Percentiles rank a stretch among this genome's conserved stretches.
Evolutionary conservation across 2,329 filamentous ascomycete species (phyloP).

Genomic region (Chlorencoelia australis): DNA sequence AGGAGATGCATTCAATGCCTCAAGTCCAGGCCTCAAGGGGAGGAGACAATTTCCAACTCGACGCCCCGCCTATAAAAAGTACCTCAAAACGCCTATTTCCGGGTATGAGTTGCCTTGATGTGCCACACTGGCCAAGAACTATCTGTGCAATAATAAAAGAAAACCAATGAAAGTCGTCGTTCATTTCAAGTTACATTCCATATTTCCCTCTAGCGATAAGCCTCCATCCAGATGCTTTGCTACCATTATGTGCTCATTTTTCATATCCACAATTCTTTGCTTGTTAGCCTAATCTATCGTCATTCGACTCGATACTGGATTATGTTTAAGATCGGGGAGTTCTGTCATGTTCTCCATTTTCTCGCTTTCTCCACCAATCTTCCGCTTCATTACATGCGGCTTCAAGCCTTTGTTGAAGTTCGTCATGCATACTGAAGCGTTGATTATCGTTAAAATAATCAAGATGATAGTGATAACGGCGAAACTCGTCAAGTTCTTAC

Average conservation of each 20-base stretch:
- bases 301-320: conserved; percentile 36
- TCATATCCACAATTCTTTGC: not conserved
- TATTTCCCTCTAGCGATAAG: no score
- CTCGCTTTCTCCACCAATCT: conserved; percentile 38
- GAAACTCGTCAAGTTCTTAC: conserved; percentile 82
- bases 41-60: no score
- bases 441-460: conserved; percentile 78
- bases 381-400: conserved; percentile 62
- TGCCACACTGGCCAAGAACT: not conserved
- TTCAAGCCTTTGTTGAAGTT: conserved; percentile 91
- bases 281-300: conserved; percentile 35
- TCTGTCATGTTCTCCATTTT: conserved; percentile 39
- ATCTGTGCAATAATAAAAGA: no score
- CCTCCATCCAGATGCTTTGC: no score
- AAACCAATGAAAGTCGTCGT: no score
- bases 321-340: conserved; percentile 30
- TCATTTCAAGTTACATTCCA: no score
- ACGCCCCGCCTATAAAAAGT: not conserved
- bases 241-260: no score
- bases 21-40: no score
- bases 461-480: conserved; percentile 85
- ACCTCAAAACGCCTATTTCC: not conserved
- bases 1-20: no score
- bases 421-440: conserved; percentile 75
- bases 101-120: not conserved